Evolutionary conservation across 192 early-diverging fungal genomes (phyloP).

Genomic region (Backusella tarrabulga): DNA sequence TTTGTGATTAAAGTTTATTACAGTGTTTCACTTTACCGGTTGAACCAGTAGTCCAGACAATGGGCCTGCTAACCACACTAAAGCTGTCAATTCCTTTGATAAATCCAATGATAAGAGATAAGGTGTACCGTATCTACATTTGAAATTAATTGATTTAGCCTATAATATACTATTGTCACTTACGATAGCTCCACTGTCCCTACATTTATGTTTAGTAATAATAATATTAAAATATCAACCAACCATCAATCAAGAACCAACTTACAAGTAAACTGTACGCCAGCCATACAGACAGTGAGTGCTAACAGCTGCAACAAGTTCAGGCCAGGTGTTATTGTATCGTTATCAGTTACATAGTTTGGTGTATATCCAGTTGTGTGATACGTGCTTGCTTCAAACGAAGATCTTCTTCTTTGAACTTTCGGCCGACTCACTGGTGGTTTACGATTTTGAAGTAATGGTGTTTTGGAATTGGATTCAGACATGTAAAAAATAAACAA

Average conservation of each 20-base stretch:
- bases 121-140: slow-evolving; percentile 70
- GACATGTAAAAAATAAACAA: background rate
- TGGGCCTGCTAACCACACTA: slow-evolving; percentile 84
- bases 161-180: slow-evolving; percentile 4
- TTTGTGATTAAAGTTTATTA: background rate
- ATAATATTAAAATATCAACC: background rate
- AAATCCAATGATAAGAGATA: slow-evolving; percentile 66
- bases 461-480: background rate
- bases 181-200: slow-evolving; percentile 71
- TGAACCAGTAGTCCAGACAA: slow-evolving; percentile 43
- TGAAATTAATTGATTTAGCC: background rate
- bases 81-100: slow-evolving; percentile 56
- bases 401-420: slow-evolving; percentile 11
- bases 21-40: slow-evolving; percentile 16
- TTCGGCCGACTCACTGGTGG: slow-evolving; percentile 16
- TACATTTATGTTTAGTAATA: slow-evolving; percentile 24
- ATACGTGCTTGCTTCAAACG: slow-evolving; percentile 27
- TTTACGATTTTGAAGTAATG: background rate
- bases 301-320: slow-evolving; percentile 26
- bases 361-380: background rate
- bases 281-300: slow-evolving; percentile 59
- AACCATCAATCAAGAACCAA: slow-evolving; percentile 2
- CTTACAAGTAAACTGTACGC: slow-evolving; percentile 73
- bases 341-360: background rate
- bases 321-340: slow-evolving; percentile 15